Evolutionary conservation across 1,139 yeast species (phyloP).

Genomic region (Saccharomyces hybrid): DNA sequence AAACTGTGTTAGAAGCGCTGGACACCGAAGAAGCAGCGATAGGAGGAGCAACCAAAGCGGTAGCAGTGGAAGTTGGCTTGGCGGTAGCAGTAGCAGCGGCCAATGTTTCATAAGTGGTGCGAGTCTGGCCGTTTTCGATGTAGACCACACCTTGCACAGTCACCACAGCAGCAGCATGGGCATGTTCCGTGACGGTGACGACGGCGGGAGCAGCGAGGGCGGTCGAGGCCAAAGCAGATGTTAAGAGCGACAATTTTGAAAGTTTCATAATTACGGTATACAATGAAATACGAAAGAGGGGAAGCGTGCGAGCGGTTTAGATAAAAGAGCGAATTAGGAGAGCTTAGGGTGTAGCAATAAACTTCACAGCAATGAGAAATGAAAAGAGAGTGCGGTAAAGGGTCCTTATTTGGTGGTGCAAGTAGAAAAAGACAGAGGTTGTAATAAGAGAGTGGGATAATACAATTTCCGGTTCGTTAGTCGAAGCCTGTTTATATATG

Average conservation of each 20-base stretch:
- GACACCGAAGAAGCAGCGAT: slow-evolving; percentile 1
- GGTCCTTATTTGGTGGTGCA: neutral
- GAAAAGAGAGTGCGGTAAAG: neutral
- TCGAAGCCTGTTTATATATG: neutral
- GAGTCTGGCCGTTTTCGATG: slow-evolving; percentile 19
- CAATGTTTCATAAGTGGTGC: slow-evolving; percentile 22
- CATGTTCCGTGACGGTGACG: slow-evolving; percentile 31
- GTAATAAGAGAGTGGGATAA: neutral
- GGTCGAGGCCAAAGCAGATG: slow-evolving; percentile 28
- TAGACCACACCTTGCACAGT: slow-evolving; percentile 23
- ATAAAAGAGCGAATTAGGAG: neutral
- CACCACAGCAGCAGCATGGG: slow-evolving; percentile 18
- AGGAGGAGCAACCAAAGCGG: neutral
- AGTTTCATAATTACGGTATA: neutral
- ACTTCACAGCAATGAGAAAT: neutral
- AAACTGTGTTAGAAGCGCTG: slow-evolving; percentile 5
- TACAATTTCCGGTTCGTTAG: neutral
- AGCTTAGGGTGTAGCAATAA: neutral
- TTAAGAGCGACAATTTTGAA: neutral
- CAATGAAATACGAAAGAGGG: neutral
- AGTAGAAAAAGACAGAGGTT: neutral
- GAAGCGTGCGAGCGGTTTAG: neutral
- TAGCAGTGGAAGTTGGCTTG: neutral
- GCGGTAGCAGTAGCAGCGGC: slow-evolving; percentile 1
- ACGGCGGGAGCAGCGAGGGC: slow-evolving; percentile 33